Base-by-base conservation (phyloP, 768 basidiomycete genomes). In the Lactifluus piperatus region DNA sequence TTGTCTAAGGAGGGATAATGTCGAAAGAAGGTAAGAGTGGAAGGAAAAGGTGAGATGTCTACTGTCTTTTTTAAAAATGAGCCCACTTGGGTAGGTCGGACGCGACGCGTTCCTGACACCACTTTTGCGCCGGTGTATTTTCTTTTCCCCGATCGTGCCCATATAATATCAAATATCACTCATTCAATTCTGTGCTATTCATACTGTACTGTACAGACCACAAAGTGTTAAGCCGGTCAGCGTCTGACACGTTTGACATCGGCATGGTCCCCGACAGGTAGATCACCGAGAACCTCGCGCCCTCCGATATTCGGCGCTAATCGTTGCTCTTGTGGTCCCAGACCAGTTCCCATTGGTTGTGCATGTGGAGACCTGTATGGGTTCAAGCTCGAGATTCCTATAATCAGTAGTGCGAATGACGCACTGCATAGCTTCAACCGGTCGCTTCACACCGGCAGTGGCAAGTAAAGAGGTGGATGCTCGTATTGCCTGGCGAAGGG, bases 201-300 rank as follows among this genome's bases (percentile, higher is more conserved):
- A n/a, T n/a, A n/a, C n/a, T n/a, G n/a, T n/a, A n/a, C n/a, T n/a
- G n/a, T n/a, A n/a, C n/a, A n/a, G n/a, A n/a, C n/a, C n/a, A n/a
- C n/a, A n/a, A n/a, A n/a, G n/a, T n/a, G n/a, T n/a, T n/a, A n/a
- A n/a, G n/a, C n/a, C n/a, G n/a, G n/a, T 54, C 20, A 65, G 14
- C 55, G 62, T 44, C 41, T 58, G 20, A 65, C 24, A 6, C 64
- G 64, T n/a, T 65, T 65, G 18, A 47, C 57, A 30, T 65, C 64
- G 11, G 51, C 43, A 16, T 54, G 43, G 22, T 49, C 54, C 5
- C 57, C 58, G 6, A 57, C 22, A 8, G 43, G 53, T 34, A 65
- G 41, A 52, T 52, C 51, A 10, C 57, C 30, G 16, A 65, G 51
- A 22, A 57, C 54, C 22, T 56, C 44, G 20, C 57, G 54, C 39